Conservation (phyloP, 1,139 yeast genomes). For the Debaryomyces udenii region DNA sequence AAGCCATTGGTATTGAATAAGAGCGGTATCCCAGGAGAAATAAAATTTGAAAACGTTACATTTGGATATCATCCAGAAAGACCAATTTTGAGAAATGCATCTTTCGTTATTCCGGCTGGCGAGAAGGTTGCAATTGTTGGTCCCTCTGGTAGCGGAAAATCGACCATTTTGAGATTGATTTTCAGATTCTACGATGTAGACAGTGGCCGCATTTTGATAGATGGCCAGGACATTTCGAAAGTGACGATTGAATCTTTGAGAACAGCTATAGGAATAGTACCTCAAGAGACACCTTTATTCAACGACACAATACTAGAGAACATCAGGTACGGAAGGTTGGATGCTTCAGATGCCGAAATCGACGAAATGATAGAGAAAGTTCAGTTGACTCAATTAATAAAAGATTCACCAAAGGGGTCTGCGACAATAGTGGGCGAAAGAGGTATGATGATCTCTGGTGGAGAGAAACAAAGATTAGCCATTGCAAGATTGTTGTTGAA, state of each 20-base stretch:
- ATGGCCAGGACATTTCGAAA: slow-evolving; percentile 84
- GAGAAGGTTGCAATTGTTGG: slow-evolving; percentile 91
- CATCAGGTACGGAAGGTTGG: slow-evolving; percentile 80
- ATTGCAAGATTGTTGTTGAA: slow-evolving; percentile 86
- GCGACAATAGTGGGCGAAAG: slow-evolving; percentile 95
- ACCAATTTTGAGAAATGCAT: slow-evolving; percentile 78
- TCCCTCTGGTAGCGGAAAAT: slow-evolving; percentile 94
- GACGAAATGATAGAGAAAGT: slow-evolving; percentile 65
- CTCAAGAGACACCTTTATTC: slow-evolving; percentile 96
- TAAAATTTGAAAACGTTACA: slow-evolving; percentile 85
- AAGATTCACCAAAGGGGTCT: slow-evolving; percentile 79
- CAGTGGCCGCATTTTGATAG: slow-evolving; percentile 76
- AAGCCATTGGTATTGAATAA: slow-evolving; percentile 54
- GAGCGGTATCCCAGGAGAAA: slow-evolving; percentile 59
- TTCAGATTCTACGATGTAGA: slow-evolving; percentile 89
- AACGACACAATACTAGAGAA: slow-evolving; percentile 89
- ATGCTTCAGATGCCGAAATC: slow-evolving; percentile 77
- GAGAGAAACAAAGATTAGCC: slow-evolving; percentile 95
- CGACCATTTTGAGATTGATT: slow-evolving; percentile 80
- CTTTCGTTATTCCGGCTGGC: slow-evolving; percentile 89
- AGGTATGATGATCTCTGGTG: slow-evolving; percentile 98
- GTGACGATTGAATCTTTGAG: slow-evolving; percentile 79
- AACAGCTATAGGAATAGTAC: slow-evolving; percentile 83
- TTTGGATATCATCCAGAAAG: slow-evolving; percentile 91
- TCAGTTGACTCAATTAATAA: slow-evolving; percentile 63